These are phyloP conservation scores for Conringia planisiliqua DNA, from an alignment of 345 rosid species.

Conservation along the genomic window DNA sequence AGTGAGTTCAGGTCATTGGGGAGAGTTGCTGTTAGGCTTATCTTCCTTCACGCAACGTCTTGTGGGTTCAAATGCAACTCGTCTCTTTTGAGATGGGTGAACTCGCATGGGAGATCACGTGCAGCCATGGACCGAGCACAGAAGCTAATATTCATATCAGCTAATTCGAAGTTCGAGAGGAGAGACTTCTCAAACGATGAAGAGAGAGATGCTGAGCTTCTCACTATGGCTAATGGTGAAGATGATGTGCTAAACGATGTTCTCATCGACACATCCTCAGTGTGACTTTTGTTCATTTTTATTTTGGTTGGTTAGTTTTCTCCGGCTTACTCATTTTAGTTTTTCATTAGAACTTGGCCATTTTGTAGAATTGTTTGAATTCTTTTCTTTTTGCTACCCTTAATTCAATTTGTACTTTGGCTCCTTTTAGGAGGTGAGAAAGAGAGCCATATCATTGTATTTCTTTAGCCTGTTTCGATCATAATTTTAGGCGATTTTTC, in stretches of 20 bases:
- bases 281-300: slow-evolving; percentile 47
- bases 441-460: slow-evolving; percentile 31
- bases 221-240: slow-evolving; percentile 72
- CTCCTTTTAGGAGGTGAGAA: slow-evolving; percentile 23
- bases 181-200: slow-evolving; percentile 74
- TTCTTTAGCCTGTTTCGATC: slow-evolving; percentile 22
- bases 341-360: slow-evolving; percentile 17
- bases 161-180: slow-evolving; percentile 84
- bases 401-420: slow-evolving; percentile 33
- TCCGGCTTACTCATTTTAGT: background rate
- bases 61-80: slow-evolving; percentile 89
- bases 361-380: slow-evolving; percentile 36
- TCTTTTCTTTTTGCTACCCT: slow-evolving; percentile 19
- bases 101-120: slow-evolving; percentile 61
- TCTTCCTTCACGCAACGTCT: slow-evolving; percentile 89
- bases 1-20: slow-evolving; percentile 89
- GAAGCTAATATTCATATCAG: slow-evolving; percentile 81
- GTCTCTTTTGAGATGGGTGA: slow-evolving; percentile 76
- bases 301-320: background rate
- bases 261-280: slow-evolving; percentile 82
- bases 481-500: slow-evolving; percentile 16
- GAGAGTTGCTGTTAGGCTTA: slow-evolving; percentile 95
- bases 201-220: slow-evolving; percentile 83
- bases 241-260: slow-evolving; percentile 79
- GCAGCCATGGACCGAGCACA: slow-evolving; percentile 70